These are phyloP conservation scores for Chaetomium sp. DNA, from an alignment of 2,329 filamentous ascomycete species.

Conservation along the genomic window DNA sequence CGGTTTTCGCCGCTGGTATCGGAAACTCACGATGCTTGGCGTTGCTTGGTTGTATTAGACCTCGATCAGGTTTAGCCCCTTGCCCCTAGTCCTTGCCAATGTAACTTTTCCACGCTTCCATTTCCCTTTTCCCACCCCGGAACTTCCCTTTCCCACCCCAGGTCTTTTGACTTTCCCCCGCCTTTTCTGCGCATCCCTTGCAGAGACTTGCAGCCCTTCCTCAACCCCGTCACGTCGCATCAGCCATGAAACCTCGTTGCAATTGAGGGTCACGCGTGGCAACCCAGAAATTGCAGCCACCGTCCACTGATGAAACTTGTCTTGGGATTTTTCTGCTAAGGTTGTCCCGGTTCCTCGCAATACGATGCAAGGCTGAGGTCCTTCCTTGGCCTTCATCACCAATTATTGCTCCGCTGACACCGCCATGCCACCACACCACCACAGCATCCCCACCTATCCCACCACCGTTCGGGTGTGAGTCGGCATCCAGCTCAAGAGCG, in stretches of 20 bases:
- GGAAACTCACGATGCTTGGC: constrained; percentile 2
- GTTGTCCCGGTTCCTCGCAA: not conserved
- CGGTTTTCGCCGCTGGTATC: constrained; percentile 5
- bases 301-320: constrained; percentile 10
- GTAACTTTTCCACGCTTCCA: not conserved
- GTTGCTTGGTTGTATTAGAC: not conserved
- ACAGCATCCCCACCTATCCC: no score
- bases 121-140: not conserved
- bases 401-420: not conserved
- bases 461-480: not conserved
- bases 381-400: constrained; percentile 3
- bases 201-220: constrained; percentile 1
- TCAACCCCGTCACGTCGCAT: constrained; percentile 18
- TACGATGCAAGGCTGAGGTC: not conserved
- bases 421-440: no score
- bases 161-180: not conserved
- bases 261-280: constrained; percentile 25
- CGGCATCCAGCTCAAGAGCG: constrained; percentile 6
- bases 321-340: constrained; percentile 1
- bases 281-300: constrained; percentile 20
- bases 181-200: constrained; percentile 12
- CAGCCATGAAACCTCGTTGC: constrained; percentile 7
- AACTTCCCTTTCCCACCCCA: no score
- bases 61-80: not conserved
- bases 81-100: not conserved